A percentile compares a stretch with the other conserved stretches of the same genome.
phyloP scores from a whole-genome alignment of 306 rosid species.

The Parietaria judaica region DNA sequence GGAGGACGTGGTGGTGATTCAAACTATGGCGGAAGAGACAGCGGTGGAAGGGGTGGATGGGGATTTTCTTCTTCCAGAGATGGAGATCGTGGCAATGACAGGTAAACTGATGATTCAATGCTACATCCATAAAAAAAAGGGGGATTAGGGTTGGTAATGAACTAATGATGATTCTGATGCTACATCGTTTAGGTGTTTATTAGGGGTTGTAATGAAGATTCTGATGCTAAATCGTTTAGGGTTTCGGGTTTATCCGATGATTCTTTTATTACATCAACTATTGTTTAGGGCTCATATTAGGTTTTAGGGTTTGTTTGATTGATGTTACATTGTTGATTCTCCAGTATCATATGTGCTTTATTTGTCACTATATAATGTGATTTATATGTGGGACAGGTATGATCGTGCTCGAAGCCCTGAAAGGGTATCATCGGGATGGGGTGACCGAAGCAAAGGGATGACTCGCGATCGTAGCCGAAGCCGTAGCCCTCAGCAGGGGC shows the following conservation, averaged over 20 bases:
- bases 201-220: no score
- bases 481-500: constrained; percentile 16
- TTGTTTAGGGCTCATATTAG: no score
- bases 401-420: constrained; percentile 66
- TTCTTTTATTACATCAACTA: background rate
- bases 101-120: constrained; percentile 25
- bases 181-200: no score
- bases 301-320: no score
- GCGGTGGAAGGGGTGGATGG: constrained; percentile 41
- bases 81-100: constrained; percentile 17
- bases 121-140: no score
- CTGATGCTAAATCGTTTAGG: no score
- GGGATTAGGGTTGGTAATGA: no score
- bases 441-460: constrained; percentile 34
- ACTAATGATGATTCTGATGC: no score
- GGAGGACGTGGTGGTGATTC: constrained; percentile 52
- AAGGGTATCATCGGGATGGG: constrained; percentile 39
- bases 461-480: constrained; percentile 64
- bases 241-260: background rate
- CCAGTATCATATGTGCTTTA: background rate
- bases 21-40: constrained; percentile 51
- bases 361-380: background rate
- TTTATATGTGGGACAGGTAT: constrained; percentile 36
- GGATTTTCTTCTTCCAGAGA: constrained; percentile 42
- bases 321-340: no score